Conservation (phyloP, 371 early-diverging fungal species). For the Blyttiomyces sp. region DNA sequence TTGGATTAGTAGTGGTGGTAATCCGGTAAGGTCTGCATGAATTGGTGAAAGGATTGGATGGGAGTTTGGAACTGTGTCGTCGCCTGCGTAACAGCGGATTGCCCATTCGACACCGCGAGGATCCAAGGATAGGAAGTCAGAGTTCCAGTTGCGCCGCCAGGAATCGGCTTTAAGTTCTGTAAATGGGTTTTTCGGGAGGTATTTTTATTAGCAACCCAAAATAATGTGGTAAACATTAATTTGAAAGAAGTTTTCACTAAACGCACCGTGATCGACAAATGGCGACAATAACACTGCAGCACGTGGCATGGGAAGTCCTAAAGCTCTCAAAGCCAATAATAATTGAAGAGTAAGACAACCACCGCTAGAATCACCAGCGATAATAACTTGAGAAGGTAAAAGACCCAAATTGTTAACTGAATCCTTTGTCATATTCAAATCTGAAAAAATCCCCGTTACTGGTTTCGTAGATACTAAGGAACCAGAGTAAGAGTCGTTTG, state of each 20-base stretch:
- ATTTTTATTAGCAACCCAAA: no score
- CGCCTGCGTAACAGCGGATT: constrained; percentile 14
- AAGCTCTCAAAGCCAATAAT: constrained; percentile 14
- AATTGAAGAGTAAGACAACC: constrained; percentile 48
- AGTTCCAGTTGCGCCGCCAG: constrained; percentile 22
- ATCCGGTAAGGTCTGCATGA: constrained; percentile 36
- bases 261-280: constrained; percentile 23
- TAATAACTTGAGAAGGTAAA: constrained; percentile 13
- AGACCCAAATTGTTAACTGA: neutral
- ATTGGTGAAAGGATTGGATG: constrained; percentile 34
- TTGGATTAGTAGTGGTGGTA: constrained; percentile 55
- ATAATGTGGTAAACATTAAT: neutral
- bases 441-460: constrained; percentile 55
- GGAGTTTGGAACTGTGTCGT: neutral
- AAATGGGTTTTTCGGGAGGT: no score
- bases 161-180: constrained; percentile 36
- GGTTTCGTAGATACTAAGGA: constrained; percentile 58
- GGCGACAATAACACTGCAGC: constrained; percentile 29
- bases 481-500: constrained; percentile 46
- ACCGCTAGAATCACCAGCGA: constrained; percentile 60
- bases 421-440: no score
- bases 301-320: constrained; percentile 21
- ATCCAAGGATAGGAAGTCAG: constrained; percentile 31
- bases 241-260: neutral
- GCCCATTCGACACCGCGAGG: constrained; percentile 34